phyloP scores from a whole-genome alignment of 768 basidiomycete genomes.

The Cystobasidiopsis lactophilus region DNA sequence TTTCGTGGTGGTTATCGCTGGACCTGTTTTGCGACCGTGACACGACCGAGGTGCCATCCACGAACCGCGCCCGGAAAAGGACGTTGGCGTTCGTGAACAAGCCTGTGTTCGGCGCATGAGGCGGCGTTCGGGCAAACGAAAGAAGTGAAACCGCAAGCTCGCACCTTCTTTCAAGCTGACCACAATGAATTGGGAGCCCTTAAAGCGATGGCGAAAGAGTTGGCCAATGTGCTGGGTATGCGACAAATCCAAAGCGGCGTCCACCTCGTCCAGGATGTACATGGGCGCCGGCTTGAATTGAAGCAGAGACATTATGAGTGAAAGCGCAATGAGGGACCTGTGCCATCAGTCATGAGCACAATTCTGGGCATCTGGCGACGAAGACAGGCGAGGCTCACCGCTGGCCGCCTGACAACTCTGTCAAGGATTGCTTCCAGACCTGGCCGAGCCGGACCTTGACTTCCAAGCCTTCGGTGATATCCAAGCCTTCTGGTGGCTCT shows the following conservation, averaged over 20 bases:
- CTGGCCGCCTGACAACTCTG: slow-evolving; percentile 91
- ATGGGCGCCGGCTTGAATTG: slow-evolving; percentile 98
- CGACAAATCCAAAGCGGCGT: slow-evolving; percentile 85
- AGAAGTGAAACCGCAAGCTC: background rate
- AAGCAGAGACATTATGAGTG: slow-evolving; percentile 94
- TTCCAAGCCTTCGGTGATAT: slow-evolving; percentile 83
- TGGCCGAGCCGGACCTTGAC: slow-evolving; percentile 86
- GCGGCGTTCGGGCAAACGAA: background rate
- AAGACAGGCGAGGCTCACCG: slow-evolving; percentile 33
- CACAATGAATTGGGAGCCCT: slow-evolving; percentile 94
- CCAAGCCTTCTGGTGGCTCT: slow-evolving; percentile 76
- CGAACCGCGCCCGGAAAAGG: slow-evolving; percentile 73
- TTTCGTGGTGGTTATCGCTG: too few species aligned
- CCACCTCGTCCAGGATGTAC: slow-evolving; percentile 98
- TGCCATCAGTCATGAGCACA: background rate
- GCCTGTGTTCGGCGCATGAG: background rate
- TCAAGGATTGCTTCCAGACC: slow-evolving; percentile 95
- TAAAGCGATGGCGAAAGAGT: slow-evolving; percentile 91
- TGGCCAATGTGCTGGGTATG: slow-evolving; percentile 92
- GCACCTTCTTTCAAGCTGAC: slow-evolving; percentile 80
- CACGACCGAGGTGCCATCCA: slow-evolving; percentile 47
- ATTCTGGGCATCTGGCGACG: slow-evolving; percentile 1
- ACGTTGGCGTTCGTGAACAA: slow-evolving; percentile 91
- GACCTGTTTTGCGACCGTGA: too few species aligned
- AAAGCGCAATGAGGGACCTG: slow-evolving; percentile 90